Evolutionary conservation across 2,329 filamentous ascomycete species (phyloP), one percentile per base, ranked within the genome.

Genomic region (Cladosporium sp.): DNA sequence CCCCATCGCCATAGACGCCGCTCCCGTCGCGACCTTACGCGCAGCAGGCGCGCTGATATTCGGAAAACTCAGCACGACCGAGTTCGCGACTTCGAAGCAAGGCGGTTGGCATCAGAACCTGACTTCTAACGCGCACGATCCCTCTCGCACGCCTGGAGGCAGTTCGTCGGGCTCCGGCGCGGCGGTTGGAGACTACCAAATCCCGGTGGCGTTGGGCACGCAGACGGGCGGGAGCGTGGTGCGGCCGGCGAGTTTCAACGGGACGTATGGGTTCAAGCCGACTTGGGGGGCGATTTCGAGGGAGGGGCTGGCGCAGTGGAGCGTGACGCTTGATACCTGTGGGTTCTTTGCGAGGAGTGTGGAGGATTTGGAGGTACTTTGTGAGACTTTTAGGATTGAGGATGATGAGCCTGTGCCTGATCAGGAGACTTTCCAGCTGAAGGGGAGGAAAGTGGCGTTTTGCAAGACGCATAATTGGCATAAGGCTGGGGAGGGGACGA

Each of bases 151-250:
- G 0, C 83, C 84, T 0, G 84, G 84, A 1, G 84, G 84, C 39
- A 86, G 83, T 0, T 85, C 82, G 0, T 80, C 82, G 0, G 84
- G 84, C 0, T 85, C 83, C 0, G 84, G 73, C 0, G 82, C 83
- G 0, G 82, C 80, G 0, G 82, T 87, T 0, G 83, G 71, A 6
- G 84, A 86, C 55, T 77, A 78, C 46, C 83, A 86, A 54, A 76
- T 75, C 0, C 79, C 82, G 0, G 58, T 86, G 9, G 75, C 69
- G 0, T 67, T 87, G 0, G 84, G 82, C 0, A 84, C 83, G 0
- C 83, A 87, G 59, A 88, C 83, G 0, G 79, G 78, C 2, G 84
- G 84, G 0, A 83, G 78, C 52, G 79, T 73, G 0, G 78, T 87
- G 38, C 75, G 83, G 0, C 84, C 84, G 0, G 83, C 72, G 0